Evolutionary conservation across 2,329 filamentous ascomycete genomes (phyloP).

Genomic region (Cercospora zeina): DNA sequence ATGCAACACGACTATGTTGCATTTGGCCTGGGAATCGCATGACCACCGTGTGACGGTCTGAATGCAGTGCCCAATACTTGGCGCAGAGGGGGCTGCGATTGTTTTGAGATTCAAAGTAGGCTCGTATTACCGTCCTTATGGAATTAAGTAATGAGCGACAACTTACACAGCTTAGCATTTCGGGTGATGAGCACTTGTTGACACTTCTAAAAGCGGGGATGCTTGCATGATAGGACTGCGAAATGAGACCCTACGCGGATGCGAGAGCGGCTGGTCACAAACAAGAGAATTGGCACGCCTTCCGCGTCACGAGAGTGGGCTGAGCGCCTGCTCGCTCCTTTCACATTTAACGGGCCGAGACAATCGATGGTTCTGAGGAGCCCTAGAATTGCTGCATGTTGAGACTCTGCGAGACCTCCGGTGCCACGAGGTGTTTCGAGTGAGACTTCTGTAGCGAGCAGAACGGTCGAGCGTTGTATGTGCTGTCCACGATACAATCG

Average conservation of each 20-base stretch:
- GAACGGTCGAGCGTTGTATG: neutral
- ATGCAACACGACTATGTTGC: neutral
- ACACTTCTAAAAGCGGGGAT: neutral
- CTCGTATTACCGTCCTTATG: neutral
- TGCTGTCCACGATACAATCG: neutral
- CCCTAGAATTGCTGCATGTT: neutral
- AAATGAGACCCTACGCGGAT: neutral
- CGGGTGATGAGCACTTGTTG: neutral
- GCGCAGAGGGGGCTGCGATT: neutral
- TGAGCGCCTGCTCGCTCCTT: neutral
- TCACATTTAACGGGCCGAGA: neutral
- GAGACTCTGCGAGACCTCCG: neutral
- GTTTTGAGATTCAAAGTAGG: neutral
- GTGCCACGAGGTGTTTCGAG: neutral
- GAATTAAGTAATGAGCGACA: neutral
- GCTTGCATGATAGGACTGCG: neutral
- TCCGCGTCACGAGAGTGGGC: neutral
- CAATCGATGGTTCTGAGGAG: neutral
- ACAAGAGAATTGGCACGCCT: neutral
- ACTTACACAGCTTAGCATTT: neutral
- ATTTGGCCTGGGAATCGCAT: neutral
- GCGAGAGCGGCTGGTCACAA: neutral
- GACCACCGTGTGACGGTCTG: neutral
- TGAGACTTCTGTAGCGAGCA: neutral
- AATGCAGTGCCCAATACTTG: constrained; percentile 1